Conservation (phyloP, 495 filamentous ascomycete genomes). For the Mytilinidion resinicola region DNA sequence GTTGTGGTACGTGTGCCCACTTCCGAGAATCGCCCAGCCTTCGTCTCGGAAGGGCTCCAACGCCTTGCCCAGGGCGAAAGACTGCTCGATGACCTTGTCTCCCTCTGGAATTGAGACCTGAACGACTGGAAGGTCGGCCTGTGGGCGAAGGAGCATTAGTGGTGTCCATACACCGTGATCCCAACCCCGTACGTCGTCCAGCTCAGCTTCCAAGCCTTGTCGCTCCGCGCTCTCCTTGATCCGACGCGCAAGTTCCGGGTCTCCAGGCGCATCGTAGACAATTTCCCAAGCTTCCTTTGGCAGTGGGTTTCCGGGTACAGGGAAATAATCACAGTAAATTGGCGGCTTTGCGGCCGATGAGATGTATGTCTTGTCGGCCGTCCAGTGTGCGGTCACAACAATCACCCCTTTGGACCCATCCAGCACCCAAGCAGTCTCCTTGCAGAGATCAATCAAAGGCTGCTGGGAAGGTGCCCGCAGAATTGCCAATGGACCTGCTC, state of each 20-base stretch:
- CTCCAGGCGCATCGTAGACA: background rate
- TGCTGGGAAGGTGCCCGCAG: background rate
- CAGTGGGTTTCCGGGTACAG: background rate
- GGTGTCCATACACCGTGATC: background rate
- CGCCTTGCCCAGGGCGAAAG: background rate
- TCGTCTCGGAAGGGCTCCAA: background rate
- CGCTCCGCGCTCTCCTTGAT: background rate
- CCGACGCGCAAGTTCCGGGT: background rate
- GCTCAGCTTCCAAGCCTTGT: background rate
- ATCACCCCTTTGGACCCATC: background rate
- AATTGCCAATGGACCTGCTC: background rate
- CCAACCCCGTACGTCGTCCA: background rate
- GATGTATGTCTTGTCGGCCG: background rate
- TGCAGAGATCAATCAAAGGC: background rate
- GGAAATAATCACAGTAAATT: background rate
- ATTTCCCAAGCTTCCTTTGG: background rate
- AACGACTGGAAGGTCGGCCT: background rate
- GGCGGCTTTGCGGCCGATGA: background rate
- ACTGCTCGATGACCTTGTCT: background rate
- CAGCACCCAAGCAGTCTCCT: background rate
- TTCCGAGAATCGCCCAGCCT: background rate
- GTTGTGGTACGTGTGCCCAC: background rate
- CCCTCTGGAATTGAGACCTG: background rate
- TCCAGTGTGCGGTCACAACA: background rate
- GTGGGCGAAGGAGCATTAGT: background rate